Base-by-base conservation (phyloP, 768 basidiomycete genomes). In the Mycena capillaripes region DNA sequence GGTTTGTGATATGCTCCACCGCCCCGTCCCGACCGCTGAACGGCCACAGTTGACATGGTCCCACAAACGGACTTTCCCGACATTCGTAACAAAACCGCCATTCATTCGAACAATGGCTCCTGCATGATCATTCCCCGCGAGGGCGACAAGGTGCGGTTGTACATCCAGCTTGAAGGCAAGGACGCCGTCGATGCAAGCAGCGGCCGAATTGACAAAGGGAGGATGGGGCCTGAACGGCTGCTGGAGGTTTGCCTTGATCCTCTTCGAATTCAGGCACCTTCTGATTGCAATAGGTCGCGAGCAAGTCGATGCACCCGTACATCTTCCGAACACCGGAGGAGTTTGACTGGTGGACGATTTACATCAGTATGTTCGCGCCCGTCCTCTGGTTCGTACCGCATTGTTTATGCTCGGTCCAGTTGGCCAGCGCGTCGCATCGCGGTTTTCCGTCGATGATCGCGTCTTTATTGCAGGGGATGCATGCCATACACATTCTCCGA, bases 381-480 rank as follows among this genome's bases (percentile, higher is more conserved):
- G 17, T 25, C 14, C 1, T 36, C 6, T 12, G 36, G 12, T 40
- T 21, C 32, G 27, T 17, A 12, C n/a, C 11, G 38, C 29, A 1
- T 27, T 12, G 4, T 65, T 72, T 42, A 17, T 23, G 34, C 38
- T 21, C 56, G 32, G 32, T 14, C 32, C 53, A 92, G 93, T 94
- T 68, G 93, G 93, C 2, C 94, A 95, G 76, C 89, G 93, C 16
- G 90, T 95, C 1, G 92, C 93, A 8, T 87, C 91, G 7, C 83
- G 82, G 14, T 95, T 87, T 79, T 89, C 89, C 27, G 81, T 87
- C 3, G 78, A 88, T n/a, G 86, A 92, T 3, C 87, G 93, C 0
- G 86, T 93, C 2, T 94, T 95, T 79, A 93, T 95, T 66, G 91
- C 89, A 1, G 93, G 93, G 0, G 93, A 94, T 78, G 93, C 92